Evolutionary conservation across 805 yeast species (phyloP), one percentile per base, ranked within the genome.

Genomic region (Saccharomycopsis fibuligera): DNA sequence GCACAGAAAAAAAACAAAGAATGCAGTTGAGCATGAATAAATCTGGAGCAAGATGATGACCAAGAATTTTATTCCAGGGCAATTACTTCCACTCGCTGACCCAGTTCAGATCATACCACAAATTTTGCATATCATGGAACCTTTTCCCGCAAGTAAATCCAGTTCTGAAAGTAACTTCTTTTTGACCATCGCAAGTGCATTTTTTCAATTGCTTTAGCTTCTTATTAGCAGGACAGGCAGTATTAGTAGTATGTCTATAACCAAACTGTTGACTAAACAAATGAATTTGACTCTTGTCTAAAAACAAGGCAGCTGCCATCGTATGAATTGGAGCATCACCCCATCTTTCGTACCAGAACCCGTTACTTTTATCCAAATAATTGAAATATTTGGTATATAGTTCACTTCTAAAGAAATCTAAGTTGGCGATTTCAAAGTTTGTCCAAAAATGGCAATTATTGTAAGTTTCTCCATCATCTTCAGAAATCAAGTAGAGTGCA

Each of bases 311-410:
- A 2, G 74, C 83, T 3, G 82, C 88, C 51, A 82, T 67, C 2
- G 86, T 74, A 62, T 82, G 88, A 40, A 82, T 74, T 2, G 87
- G 87, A 0, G 88, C 88, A 63, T 82, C 88, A 23, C 88, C 88
- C 88, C 88, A 82, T 62, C 88, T 69, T 62, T 82, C 86, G 63
- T 82, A 82, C 64, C 79, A 82, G 64, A 82, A 81, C 40, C 84
- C 83, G 23, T 86, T 86, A 2, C 77, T 70, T 45, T 67, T 57
- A 62, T 82, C 88, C 51, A 82, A 68, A 51, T 66, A 58, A 31
- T 79, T 71, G 58, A 82, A 82, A 62, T 72, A 82, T 50, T 67
- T 65, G 25, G 60, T 57, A 62, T 82, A 82, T 17, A 74, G 76
- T 43, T 73, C 69, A n/a, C 70, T 56, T 56, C 84, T 62, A 75